Conservation (phyloP, 192 early-diverging fungal genomes). For the Endogone sp. region DNA sequence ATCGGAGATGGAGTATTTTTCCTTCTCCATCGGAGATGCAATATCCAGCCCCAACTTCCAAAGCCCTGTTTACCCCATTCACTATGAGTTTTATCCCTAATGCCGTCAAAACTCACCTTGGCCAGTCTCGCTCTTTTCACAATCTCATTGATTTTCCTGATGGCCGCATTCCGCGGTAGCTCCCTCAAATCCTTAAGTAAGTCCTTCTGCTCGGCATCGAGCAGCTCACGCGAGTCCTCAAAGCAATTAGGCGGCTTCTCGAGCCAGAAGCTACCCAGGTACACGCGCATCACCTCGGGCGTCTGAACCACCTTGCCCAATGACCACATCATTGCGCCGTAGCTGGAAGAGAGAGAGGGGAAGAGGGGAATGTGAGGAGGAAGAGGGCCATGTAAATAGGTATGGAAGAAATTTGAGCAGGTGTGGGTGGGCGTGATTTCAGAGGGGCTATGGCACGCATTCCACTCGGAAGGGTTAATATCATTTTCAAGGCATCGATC, state of each 20-base stretch:
- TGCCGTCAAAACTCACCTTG: slow-evolving; percentile 45
- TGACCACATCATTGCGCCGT: slow-evolving; percentile 93
- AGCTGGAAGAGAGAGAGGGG: slow-evolving; percentile 8
- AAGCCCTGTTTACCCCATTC: too few relatives aligned
- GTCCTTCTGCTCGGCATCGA: slow-evolving; percentile 73
- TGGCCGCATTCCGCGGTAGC: slow-evolving; percentile 74
- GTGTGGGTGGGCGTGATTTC: too few relatives aligned
- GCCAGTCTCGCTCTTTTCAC: slow-evolving; percentile 80
- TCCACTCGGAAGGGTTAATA: too few relatives aligned
- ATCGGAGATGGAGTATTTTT: too few relatives aligned
- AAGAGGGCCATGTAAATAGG: too few relatives aligned
- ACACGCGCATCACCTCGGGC: slow-evolving; percentile 88
- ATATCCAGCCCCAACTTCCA: too few relatives aligned
- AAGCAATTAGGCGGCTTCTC: slow-evolving; percentile 61
- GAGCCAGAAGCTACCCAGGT: slow-evolving; percentile 77
- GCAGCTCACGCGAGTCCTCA: slow-evolving; percentile 66
- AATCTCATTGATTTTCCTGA: slow-evolving; percentile 88
- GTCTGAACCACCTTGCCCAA: slow-evolving; percentile 84
- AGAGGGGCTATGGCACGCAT: too few relatives aligned
- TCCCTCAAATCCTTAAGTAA: slow-evolving; percentile 68
- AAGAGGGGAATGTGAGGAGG: background rate
- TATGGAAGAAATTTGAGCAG: too few relatives aligned
- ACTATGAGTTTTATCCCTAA: too few relatives aligned
- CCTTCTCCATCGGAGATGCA: too few relatives aligned
- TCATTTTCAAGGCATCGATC: too few relatives aligned